phyloP scores from a whole-genome alignment of 2,329 filamentous ascomycete genomes.

The Dothideomycetes sp. region DNA sequence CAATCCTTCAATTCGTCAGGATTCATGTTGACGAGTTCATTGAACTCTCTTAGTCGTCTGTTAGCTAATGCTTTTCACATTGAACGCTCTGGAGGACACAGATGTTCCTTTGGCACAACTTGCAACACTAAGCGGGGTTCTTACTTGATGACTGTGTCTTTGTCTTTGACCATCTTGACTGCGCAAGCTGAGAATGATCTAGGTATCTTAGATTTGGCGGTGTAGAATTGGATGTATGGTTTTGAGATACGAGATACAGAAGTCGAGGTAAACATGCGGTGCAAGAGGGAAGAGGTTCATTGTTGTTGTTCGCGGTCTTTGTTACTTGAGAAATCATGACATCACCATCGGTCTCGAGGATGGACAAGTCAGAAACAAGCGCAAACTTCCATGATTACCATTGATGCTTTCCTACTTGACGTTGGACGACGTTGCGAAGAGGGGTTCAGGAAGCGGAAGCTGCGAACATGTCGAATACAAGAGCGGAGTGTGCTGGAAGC shows the following conservation, averaged over 20 bases:
- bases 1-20: conserved; percentile 51
- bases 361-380: too few relatives aligned
- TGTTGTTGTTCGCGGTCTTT: too few relatives aligned
- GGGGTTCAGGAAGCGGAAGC: too few relatives aligned
- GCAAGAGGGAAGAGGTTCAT: neutral
- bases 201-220: neutral
- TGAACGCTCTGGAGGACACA: neutral
- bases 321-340: too few relatives aligned
- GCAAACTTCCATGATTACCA: too few relatives aligned
- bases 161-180: conserved; percentile 43
- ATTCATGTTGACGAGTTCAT: conserved; percentile 58
- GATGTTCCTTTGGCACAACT: too few relatives aligned
- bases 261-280: conserved; percentile 3
- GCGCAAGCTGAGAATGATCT: conserved; percentile 7
- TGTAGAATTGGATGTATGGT: neutral
- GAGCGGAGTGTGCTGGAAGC: too few relatives aligned
- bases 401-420: too few relatives aligned
- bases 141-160: conserved; percentile 42
- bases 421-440: too few relatives aligned
- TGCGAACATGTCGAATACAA: too few relatives aligned
- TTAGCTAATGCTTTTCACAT: neutral
- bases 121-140: conserved; percentile 12
- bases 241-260: neutral
- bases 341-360: too few relatives aligned
- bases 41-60: conserved; percentile 48